Evolutionary conservation across 495 filamentous ascomycete species (phyloP).

Genomic region (Glonium stellatum): DNA sequence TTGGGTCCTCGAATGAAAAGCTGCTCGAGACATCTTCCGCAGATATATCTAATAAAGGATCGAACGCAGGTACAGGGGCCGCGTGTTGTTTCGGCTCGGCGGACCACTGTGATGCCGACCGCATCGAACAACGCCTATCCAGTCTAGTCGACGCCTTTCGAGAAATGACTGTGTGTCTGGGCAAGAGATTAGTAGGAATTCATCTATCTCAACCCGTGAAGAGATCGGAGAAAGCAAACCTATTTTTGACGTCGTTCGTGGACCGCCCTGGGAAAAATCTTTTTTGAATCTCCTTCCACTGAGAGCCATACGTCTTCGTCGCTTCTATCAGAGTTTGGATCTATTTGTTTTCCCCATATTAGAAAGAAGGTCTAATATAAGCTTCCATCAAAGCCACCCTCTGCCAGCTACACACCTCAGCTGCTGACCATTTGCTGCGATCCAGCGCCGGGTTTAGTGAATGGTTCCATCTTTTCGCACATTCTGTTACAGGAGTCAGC

Average conservation of each 20-base stretch:
- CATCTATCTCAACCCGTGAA: neutral
- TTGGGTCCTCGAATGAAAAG: no score
- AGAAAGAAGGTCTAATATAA: neutral
- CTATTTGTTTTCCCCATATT: constrained; percentile 16
- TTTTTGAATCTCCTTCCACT: constrained; percentile 40
- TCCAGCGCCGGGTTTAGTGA: constrained; percentile 39
- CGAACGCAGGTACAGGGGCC: no score
- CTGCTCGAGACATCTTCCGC: no score
- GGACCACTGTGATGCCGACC: no score
- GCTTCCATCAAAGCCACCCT: no score
- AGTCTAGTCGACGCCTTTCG: no score
- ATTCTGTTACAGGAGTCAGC: constrained; percentile 31
- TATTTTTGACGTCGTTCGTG: constrained; percentile 29
- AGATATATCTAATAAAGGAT: no score
- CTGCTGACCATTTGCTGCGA: constrained; percentile 36
- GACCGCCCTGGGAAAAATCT: constrained; percentile 36
- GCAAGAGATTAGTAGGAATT: no score
- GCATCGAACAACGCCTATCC: no score
- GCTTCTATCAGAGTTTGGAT: constrained; percentile 34
- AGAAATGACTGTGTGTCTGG: no score
- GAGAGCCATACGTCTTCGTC: constrained; percentile 34
- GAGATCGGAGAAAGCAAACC: neutral
- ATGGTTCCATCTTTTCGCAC: constrained; percentile 40
- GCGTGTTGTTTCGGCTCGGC: no score
- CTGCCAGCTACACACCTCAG: constrained; percentile 28